Base-by-base conservation (phyloP, 768 basidiomycete species). In the Steccherinum ochraceum region DNA sequence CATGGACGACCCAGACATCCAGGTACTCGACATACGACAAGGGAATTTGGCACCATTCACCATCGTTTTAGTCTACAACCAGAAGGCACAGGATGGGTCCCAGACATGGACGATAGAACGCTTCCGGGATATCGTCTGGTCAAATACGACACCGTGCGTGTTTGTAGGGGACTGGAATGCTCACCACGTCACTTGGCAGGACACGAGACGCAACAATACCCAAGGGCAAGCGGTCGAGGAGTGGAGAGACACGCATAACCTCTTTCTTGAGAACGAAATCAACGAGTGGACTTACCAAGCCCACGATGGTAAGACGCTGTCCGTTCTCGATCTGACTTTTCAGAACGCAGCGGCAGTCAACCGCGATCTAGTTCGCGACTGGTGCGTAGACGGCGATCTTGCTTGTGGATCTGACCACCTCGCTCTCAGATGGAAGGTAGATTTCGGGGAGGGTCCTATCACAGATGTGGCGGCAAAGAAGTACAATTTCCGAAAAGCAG, bases 161-260 rank as follows among this genome's bases (percentile, higher is more conserved):
- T n/a, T n/a, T n/a, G n/a, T n/a, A n/a, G n/a, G n/a, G n/a, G n/a
- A n/a, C n/a, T n/a, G 18, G 64, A 69, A 50, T 61, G 64, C 24
- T 53, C 52, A 25, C 58, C 56, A 18, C 35, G 35, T 11, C 11
- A 39, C 11, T 39, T 39, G 35, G 35, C 35, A 39, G 35, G 35
- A 39, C 35, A 39, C 11, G 11, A 11, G 35, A 11, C 11, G 35
- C 35, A 39, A 39, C n/a, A n/a, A 39, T n/a, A 26, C 45, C 41
- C 23, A 40, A 24, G 25, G 54, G 35, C 54, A 53, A 46, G 44
- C 46, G 40, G 45, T 25, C 12, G 40, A 20, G 12, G 40, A 16
- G 24, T 19, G 40, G 40, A 39, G 35, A 11, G 35, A 11, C 11
- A n/a, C 11, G 11, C 35, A 39, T n/a, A 11, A 11, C 35, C 35